These are phyloP conservation scores for Carallia brachiata DNA, from an alignment of 345 rosid species.

Conservation along the genomic window DNA sequence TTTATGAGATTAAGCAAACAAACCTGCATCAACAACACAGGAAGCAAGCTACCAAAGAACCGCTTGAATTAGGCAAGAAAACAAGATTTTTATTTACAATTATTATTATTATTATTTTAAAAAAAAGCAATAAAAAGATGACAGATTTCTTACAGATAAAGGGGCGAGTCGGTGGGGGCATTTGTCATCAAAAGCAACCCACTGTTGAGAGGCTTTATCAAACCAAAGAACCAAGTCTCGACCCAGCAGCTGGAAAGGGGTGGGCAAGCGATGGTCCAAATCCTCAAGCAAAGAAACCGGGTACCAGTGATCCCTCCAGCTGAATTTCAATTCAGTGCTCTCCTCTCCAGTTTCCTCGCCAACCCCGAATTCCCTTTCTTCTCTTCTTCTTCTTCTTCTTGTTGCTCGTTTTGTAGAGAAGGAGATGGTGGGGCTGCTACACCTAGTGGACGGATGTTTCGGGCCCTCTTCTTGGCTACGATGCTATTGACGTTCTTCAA, in stretches of 20 bases:
- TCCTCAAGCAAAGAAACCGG: constrained; percentile 88
- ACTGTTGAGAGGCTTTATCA: constrained; percentile 52
- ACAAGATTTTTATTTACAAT: too few relatives aligned
- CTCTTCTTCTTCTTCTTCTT: constrained; percentile 18
- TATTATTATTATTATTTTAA: too few relatives aligned
- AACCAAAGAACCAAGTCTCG: constrained; percentile 93
- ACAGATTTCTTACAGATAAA: constrained; percentile 58
- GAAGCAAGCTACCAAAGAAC: neutral
- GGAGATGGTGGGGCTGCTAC: constrained; percentile 64
- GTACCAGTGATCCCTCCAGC: constrained; percentile 98
- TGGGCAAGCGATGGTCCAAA: constrained; percentile 70
- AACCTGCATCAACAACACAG: neutral
- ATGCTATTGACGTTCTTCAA: constrained; percentile 3
- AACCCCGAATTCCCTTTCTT: constrained; percentile 29
- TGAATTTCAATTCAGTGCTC: constrained; percentile 54
- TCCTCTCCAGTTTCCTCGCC: constrained; percentile 54
- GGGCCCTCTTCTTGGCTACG: neutral
- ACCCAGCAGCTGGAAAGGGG: constrained; percentile 93
- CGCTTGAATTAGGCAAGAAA: neutral
- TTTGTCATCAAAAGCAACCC: constrained; percentile 92
- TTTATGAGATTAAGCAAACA: too few relatives aligned
- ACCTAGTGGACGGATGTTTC: constrained; percentile 30
- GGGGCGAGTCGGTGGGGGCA: constrained; percentile 98
- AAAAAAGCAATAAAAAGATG: neutral
- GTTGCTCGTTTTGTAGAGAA: constrained; percentile 27